A percentile compares a stretch with the other conserved stretches of the same genome.
These are phyloP conservation scores for Starmerella apis DNA, from an alignment of 805 yeast species.

Conservation along the genomic window DNA sequence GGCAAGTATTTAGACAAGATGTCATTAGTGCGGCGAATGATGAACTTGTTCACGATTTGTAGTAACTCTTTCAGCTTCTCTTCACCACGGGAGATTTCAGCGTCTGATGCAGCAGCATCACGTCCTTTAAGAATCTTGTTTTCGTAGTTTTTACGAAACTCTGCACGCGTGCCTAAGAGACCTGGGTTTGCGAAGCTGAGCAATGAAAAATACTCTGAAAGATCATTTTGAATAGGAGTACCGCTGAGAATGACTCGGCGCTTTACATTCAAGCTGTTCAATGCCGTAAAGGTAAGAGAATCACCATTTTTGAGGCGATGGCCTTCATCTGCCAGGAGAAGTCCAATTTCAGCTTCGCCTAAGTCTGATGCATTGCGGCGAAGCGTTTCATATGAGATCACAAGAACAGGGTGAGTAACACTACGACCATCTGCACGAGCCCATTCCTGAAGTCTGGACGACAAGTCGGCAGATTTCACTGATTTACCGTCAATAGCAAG, in stretches of 20 bases:
- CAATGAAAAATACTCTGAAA: constrained; percentile 84
- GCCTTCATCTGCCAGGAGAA: constrained; percentile 79
- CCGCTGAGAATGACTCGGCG: constrained; percentile 90
- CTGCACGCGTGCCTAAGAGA: constrained; percentile 68
- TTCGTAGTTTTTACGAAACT: constrained; percentile 79
- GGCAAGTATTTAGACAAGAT: constrained; percentile 88
- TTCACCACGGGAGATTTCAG: constrained; percentile 61
- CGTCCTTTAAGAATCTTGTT: constrained; percentile 69
- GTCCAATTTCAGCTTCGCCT: constrained; percentile 69
- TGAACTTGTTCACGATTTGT: constrained; percentile 70
- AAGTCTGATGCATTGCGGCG: constrained; percentile 72
- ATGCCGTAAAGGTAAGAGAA: constrained; percentile 77
- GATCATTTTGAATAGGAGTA: constrained; percentile 92
- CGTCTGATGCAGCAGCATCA: constrained; percentile 79
- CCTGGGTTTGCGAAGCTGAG: constrained; percentile 93
- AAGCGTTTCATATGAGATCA: constrained; percentile 87
- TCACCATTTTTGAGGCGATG: constrained; percentile 82
- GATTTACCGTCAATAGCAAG: constrained; percentile 83
- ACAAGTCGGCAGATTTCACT: constrained; percentile 59
- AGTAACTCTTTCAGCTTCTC: constrained; percentile 59
- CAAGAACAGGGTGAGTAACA: constrained; percentile 84
- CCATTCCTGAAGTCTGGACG: constrained; percentile 66
- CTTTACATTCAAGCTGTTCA: constrained; percentile 71
- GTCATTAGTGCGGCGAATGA: constrained; percentile 91
- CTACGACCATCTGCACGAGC: constrained; percentile 77